Conservation (phyloP, 2,329 filamentous ascomycete species). For the Neopestalotiopsis sp. region DNA sequence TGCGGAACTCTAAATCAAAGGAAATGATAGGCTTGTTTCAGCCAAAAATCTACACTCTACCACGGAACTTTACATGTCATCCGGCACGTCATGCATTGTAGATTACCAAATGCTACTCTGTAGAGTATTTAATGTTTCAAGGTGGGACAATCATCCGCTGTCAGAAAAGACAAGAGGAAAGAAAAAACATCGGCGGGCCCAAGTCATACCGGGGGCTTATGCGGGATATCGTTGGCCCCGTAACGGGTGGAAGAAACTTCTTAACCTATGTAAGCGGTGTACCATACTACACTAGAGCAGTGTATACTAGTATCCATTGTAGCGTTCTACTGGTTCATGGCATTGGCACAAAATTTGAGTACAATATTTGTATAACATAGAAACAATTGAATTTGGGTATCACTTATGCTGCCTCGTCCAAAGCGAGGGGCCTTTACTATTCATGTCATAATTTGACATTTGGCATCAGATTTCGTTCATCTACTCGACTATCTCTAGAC, state of each 20-base stretch:
- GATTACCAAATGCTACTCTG: neutral
- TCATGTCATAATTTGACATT: slow-evolving; percentile 25
- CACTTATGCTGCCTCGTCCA: slow-evolving; percentile 28
- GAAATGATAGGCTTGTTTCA: neutral
- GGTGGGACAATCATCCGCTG: neutral
- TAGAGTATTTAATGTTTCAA: neutral
- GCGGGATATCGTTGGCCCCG: neutral
- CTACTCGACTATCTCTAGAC: slow-evolving; percentile 26
- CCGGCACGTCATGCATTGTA: neutral
- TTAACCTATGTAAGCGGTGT: too few relatives aligned
- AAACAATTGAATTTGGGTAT: slow-evolving; percentile 33
- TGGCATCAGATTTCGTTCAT: slow-evolving; percentile 26
- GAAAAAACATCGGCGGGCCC: neutral
- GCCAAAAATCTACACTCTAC: neutral
- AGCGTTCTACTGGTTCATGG: too few relatives aligned
- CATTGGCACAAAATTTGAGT: too few relatives aligned
- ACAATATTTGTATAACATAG: too few relatives aligned
- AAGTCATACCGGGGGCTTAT: neutral
- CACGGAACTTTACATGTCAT: neutral
- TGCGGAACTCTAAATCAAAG: neutral
- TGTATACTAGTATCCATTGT: too few relatives aligned
- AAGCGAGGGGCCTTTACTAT: slow-evolving; percentile 17
- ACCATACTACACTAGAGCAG: too few relatives aligned
- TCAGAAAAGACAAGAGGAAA: neutral
- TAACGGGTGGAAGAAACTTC: too few relatives aligned